phyloP scores from a whole-genome alignment of 1,284 basidiomycete species.

The Microbotryum silenes-acaulis region DNA sequence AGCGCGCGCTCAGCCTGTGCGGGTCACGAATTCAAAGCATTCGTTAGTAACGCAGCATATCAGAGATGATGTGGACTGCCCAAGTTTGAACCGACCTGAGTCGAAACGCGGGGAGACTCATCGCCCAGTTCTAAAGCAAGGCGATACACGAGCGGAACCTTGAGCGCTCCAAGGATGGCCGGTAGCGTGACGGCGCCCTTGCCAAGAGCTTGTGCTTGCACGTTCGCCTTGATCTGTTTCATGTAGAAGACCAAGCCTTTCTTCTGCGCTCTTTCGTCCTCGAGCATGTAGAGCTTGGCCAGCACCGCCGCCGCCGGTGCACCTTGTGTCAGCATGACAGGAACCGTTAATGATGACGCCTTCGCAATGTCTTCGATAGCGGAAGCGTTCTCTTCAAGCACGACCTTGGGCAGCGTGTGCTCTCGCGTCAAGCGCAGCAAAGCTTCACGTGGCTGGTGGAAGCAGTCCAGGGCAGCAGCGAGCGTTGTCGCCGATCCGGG shows the following conservation, averaged over 20 bases:
- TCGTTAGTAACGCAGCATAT: not conserved
- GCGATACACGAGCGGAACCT: slow-evolving; percentile 23
- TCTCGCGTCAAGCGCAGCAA: slow-evolving; percentile 63
- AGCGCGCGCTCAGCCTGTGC: slow-evolving; percentile 46
- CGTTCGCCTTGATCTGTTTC: slow-evolving; percentile 43
- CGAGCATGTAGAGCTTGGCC: slow-evolving; percentile 60
- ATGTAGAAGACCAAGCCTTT: slow-evolving; percentile 58
- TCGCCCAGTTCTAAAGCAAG: slow-evolving; percentile 28
- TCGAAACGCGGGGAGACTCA: slow-evolving; percentile 6
- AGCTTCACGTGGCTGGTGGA: slow-evolving; percentile 25
- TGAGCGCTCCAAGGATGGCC: slow-evolving; percentile 48
- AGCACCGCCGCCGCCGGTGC: slow-evolving; percentile 51
- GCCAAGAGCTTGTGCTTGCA: not conserved
- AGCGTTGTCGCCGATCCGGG: slow-evolving; percentile 11
- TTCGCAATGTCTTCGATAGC: slow-evolving; percentile 47
- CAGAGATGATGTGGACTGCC: not conserved
- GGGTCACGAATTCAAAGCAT: not conserved
- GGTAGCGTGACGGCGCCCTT: slow-evolving; percentile 4
- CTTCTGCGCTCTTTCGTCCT: slow-evolving; percentile 50
- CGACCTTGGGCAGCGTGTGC: slow-evolving; percentile 62
- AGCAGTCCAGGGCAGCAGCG: slow-evolving; percentile 19
- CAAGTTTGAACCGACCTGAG: not conserved
- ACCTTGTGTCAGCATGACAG: slow-evolving; percentile 55
- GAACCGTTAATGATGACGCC: slow-evolving; percentile 49
- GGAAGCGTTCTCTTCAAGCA: slow-evolving; percentile 52